These are phyloP conservation scores for Fusarium devonianum DNA, from an alignment of 2,329 filamentous ascomycete species.

Conservation along the genomic window DNA sequence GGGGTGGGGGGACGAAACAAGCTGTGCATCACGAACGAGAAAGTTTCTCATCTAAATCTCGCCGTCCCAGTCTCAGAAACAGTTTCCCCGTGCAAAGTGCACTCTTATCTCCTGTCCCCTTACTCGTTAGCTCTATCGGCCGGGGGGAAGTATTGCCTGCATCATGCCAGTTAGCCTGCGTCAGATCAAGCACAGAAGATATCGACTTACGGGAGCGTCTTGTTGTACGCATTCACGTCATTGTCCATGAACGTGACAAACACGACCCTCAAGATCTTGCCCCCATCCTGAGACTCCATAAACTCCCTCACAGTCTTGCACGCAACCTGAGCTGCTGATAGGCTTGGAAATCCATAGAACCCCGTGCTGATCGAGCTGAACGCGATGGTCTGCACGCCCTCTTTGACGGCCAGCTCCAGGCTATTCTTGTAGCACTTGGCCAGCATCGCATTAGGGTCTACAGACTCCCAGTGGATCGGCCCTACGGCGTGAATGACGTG, in stretches of 20 bases:
- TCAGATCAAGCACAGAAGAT: too few species aligned
- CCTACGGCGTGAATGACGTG: slow-evolving; percentile 92
- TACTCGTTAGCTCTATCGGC: background rate
- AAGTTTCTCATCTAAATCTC: too few species aligned
- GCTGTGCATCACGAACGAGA: too few species aligned
- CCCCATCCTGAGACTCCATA: slow-evolving; percentile 54
- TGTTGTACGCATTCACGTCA: slow-evolving; percentile 77
- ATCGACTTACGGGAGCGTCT: slow-evolving; percentile 70
- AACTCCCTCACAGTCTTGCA: slow-evolving; percentile 65
- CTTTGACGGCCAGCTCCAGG: slow-evolving; percentile 73
- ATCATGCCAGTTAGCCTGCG: background rate
- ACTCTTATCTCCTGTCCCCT: background rate
- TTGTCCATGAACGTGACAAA: slow-evolving; percentile 86
- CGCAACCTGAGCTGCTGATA: slow-evolving; percentile 75
- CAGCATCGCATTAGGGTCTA: slow-evolving; percentile 58
- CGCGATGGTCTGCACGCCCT: slow-evolving; percentile 74
- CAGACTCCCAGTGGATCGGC: slow-evolving; percentile 68
- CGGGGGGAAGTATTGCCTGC: slow-evolving; percentile 41
- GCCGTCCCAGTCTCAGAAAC: background rate
- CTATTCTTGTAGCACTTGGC: slow-evolving; percentile 72
- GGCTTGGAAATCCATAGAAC: slow-evolving; percentile 84
- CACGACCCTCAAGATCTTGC: slow-evolving; percentile 73
- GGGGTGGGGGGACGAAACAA: too few species aligned
- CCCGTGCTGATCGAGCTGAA: slow-evolving; percentile 90
- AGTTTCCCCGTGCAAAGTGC: too few species aligned